phyloP scores from a whole-genome alignment of 495 filamentous ascomycete genomes.

The Aeminium ludgeri region DNA sequence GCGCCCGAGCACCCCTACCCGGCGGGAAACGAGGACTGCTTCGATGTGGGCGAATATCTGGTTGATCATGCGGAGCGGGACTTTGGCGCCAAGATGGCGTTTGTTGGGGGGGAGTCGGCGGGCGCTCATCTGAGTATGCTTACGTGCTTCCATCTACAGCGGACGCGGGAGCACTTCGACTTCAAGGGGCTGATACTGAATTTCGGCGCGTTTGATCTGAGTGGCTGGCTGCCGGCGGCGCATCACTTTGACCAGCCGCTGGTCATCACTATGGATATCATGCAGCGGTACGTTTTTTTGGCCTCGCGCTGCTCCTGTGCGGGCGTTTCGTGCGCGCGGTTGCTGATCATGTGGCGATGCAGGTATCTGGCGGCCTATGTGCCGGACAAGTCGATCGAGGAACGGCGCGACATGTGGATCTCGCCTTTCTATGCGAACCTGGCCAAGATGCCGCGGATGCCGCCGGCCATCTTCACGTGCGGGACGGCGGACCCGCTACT shows the following conservation, averaged over 20 bases:
- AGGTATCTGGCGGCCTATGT: slow-evolving; percentile 25
- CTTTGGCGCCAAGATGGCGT: slow-evolving; percentile 27
- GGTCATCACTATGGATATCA: slow-evolving; percentile 26
- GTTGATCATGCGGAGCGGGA: slow-evolving; percentile 29
- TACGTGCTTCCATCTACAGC: slow-evolving; percentile 30
- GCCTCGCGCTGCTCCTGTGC: background rate
- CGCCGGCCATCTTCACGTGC: slow-evolving; percentile 34
- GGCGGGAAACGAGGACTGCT: slow-evolving; percentile 34
- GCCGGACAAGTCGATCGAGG: slow-evolving; percentile 23
- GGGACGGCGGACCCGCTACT: slow-evolving; percentile 38
- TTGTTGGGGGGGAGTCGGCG: slow-evolving; percentile 31
- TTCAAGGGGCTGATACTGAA: slow-evolving; percentile 31
- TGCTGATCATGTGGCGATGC: too few relatives aligned
- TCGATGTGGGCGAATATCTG: slow-evolving; percentile 36
- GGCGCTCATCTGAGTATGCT: slow-evolving; percentile 33
- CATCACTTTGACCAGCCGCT: slow-evolving; percentile 22
- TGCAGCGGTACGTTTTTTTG: slow-evolving; percentile 23
- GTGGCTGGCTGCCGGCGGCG: slow-evolving; percentile 22
- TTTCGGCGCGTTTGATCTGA: slow-evolving; percentile 33
- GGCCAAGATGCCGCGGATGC: slow-evolving; percentile 27
- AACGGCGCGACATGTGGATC: slow-evolving; percentile 25
- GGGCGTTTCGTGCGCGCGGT: background rate
- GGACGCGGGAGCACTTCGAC: slow-evolving; percentile 22
- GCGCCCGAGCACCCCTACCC: slow-evolving; percentile 43
- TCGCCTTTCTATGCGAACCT: slow-evolving; percentile 34